A percentile compares a stretch with the other conserved stretches of the same genome.
These are phyloP conservation scores for Aspergillus neoniger DNA, from an alignment of 2,329 filamentous ascomycete genomes.

Conservation along the genomic window DNA sequence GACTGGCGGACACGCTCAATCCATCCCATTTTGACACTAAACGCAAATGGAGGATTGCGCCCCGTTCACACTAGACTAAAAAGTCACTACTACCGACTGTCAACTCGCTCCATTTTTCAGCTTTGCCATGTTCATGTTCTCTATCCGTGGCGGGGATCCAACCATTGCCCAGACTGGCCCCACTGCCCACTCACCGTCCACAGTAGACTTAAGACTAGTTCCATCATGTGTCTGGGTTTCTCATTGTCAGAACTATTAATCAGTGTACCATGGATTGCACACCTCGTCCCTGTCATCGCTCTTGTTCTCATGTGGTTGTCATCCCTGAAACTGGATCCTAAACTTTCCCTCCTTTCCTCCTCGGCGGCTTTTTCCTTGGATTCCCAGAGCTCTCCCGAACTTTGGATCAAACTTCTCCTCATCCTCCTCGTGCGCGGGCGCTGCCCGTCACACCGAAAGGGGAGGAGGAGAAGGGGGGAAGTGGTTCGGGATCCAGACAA, in stretches of 20 bases:
- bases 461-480: not conserved
- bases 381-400: conserved; percentile 13
- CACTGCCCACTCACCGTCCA: not conserved
- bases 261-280: conserved; percentile 12
- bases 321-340: conserved; percentile 17
- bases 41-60: conserved; percentile 2
- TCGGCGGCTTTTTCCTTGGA: too few species aligned
- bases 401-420: conserved; percentile 6
- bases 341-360: not conserved
- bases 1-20: conserved; percentile 16
- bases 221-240: conserved; percentile 7
- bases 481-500: not conserved
- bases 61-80: not conserved
- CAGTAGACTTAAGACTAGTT: not conserved
- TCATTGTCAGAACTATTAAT: conserved; percentile 5
- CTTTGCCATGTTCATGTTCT: not conserved
- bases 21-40: conserved; percentile 3
- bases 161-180: conserved; percentile 1
- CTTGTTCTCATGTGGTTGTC: conserved; percentile 17
- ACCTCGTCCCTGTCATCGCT: conserved; percentile 16
- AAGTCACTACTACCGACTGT: conserved; percentile 10
- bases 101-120: conserved; percentile 9
- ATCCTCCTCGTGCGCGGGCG: conserved; percentile 15
- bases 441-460: not conserved
- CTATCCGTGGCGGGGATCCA: conserved; percentile 7